Percentiles rank a stretch among this genome's conserved stretches.
phyloP scores from a whole-genome alignment of 2,329 filamentous ascomycete species.

The Pseudodiploospora longispora region DNA sequence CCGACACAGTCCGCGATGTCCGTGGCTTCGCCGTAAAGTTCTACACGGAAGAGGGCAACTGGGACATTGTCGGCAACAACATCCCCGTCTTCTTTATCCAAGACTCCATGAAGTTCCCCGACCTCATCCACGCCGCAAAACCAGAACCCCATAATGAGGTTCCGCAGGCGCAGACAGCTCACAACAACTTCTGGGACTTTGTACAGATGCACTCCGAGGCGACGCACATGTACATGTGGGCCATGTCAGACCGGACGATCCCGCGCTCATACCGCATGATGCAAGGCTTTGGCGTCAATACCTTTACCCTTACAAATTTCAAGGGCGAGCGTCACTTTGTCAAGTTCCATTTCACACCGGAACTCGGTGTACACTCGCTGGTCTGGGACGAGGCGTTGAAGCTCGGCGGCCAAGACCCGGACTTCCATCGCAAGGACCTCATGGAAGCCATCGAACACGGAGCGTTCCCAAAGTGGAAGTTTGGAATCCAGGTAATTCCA shows the following conservation, averaged over 20 bases:
- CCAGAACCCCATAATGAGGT: slow-evolving; percentile 57
- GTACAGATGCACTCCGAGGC: slow-evolving; percentile 55
- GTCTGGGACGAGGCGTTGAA: slow-evolving; percentile 77
- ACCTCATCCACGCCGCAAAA: slow-evolving; percentile 58
- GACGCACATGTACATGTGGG: slow-evolving; percentile 74
- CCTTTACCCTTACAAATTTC: slow-evolving; percentile 60
- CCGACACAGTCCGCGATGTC: slow-evolving; percentile 80
- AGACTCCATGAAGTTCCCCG: slow-evolving; percentile 58
- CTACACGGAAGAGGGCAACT: slow-evolving; percentile 66
- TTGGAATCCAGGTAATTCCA: slow-evolving; percentile 70
- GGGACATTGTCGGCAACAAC: slow-evolving; percentile 61
- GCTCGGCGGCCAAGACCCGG: slow-evolving; percentile 64
- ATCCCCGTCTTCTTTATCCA: slow-evolving; percentile 65
- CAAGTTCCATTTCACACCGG: slow-evolving; percentile 71
- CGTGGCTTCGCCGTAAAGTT: slow-evolving; percentile 56
- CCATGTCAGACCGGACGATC: slow-evolving; percentile 66
- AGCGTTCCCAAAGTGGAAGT: slow-evolving; percentile 68
- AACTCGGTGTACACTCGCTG: slow-evolving; percentile 66
- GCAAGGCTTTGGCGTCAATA: slow-evolving; percentile 81
- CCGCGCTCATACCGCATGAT: slow-evolving; percentile 75
- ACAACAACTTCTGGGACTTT: slow-evolving; percentile 76
- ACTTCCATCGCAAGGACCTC: slow-evolving; percentile 75
- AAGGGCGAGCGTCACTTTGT: slow-evolving; percentile 64
- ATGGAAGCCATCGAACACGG: slow-evolving; percentile 66
- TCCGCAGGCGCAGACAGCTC: slow-evolving; percentile 61